These are phyloP conservation scores for Pestalotiopsis sp. DNA, from an alignment of 2,329 filamentous ascomycete genomes.

Conservation along the genomic window DNA sequence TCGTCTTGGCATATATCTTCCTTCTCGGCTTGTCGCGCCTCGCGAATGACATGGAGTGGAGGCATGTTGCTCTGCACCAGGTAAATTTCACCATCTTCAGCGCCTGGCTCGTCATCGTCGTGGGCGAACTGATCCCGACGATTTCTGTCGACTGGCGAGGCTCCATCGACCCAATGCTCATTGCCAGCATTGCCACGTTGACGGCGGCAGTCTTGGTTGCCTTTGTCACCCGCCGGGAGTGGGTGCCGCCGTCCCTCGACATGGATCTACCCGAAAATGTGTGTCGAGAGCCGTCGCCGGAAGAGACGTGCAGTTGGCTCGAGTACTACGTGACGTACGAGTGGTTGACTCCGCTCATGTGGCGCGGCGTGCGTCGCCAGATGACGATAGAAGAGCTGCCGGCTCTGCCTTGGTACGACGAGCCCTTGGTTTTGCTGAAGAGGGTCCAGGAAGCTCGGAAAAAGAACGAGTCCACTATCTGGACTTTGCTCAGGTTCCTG, in stretches of 20 bases:
- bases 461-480: constrained; percentile 44
- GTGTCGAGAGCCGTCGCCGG: constrained; percentile 43
- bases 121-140: constrained; percentile 45
- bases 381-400: constrained; percentile 51
- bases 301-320: constrained; percentile 57
- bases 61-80: constrained; percentile 48
- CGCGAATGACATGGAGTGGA: constrained; percentile 42
- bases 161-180: constrained; percentile 29
- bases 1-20: constrained; percentile 41
- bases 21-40: constrained; percentile 45
- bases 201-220: constrained; percentile 40
- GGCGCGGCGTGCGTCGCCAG: constrained; percentile 45
- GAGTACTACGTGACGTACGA: constrained; percentile 53
- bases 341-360: constrained; percentile 51
- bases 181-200: constrained; percentile 38
- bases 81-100: constrained; percentile 46
- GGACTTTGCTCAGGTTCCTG: constrained; percentile 47
- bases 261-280: constrained; percentile 39
- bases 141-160: constrained; percentile 37
- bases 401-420: constrained; percentile 55
- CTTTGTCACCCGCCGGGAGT: constrained; percentile 49
- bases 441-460: constrained; percentile 44
- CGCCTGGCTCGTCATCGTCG: constrained; percentile 36
- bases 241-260: constrained; percentile 45
- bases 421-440: constrained; percentile 48